Base-by-base conservation (phyloP, 2,329 filamentous ascomycete genomes). In the Cladosporium sp. region DNA sequence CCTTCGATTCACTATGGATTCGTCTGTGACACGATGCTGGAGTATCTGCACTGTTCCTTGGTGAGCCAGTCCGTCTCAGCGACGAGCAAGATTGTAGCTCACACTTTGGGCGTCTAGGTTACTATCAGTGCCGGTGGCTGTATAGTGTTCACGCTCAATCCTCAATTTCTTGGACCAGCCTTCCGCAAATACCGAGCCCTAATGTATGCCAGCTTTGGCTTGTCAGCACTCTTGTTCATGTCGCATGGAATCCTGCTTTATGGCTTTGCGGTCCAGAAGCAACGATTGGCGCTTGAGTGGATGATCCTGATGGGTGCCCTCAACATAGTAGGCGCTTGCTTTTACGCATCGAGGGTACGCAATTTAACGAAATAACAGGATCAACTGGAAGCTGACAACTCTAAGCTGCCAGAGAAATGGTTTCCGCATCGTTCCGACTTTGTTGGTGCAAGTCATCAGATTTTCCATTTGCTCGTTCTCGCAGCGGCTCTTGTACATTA, bases 1-100 rank as follows among this genome's bases (percentile, higher is more conserved):
- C 64, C 69, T 10, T 71, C 69, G 0, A 66, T 71, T 1, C 65
- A 71, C 44, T 71, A 66, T 26, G 69, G 63, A 4, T 71, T 71
- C 24, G n/a, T 57, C 3, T 67, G 67, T 24, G 58, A 69, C 28
- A 24, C 30, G n/a, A 32, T 65, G 26, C 36, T 41, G 36, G 64
- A 55, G 15, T 52, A 36, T 11, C 14, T 69, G 15, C 67, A 70
- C 24, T 68, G 66, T 68, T 26, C 55, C 7, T 63, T 71, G 21
- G 69, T 71, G 55, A 41, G 36, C 2, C 5, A 41, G 36, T 18
- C 14, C 36, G 15, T 18, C 15, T 18, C 36, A 7, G 34, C 15
- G 15, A 41, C 15, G 36, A 41, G 36, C 36, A 18, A 41, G 36
- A 1, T 18, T 41, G 14, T 15, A 41, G 36, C 36, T 41, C 15